Evolutionary conservation across 2,329 filamentous ascomycete species (phyloP).

Genomic region (Phaeophleospora eucalypticola): DNA sequence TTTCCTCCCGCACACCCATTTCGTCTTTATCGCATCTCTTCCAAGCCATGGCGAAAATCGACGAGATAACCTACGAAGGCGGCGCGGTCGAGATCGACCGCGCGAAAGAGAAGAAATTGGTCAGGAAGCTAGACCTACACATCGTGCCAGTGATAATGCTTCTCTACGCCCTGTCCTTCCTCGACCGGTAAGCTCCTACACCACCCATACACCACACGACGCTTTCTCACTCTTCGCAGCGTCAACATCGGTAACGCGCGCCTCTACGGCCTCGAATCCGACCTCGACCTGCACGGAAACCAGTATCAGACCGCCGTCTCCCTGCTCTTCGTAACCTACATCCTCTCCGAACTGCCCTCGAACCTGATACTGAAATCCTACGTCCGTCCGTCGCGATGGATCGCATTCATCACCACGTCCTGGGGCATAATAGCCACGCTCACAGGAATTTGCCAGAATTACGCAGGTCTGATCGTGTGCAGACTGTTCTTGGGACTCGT

Average conservation of each 20-base stretch:
- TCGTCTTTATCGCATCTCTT: too few species aligned
- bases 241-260: conserved; percentile 54
- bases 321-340: conserved; percentile 45
- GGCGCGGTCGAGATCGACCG: conserved; percentile 27
- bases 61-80: conserved; percentile 4
- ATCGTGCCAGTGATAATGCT: conserved; percentile 65
- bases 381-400: conserved; percentile 39
- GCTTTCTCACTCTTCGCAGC: background rate
- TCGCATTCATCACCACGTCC: conserved; percentile 55
- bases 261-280: conserved; percentile 60
- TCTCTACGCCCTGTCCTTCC: conserved; percentile 70
- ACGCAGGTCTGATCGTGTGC: conserved; percentile 62
- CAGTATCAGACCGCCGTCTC: conserved; percentile 61
- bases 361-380: conserved; percentile 46
- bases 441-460: conserved; percentile 64
- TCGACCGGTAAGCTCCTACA: conserved; percentile 57
- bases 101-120: conserved; percentile 51
- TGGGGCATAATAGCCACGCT: conserved; percentile 65
- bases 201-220: background rate
- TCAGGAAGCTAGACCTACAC: conserved; percentile 61
- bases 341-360: conserved; percentile 43
- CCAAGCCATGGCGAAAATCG: background rate
- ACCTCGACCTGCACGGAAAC: conserved; percentile 56
- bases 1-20: too few species aligned
- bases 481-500: conserved; percentile 65